Base-by-base conservation (phyloP, 768 basidiomycete species). In the Coprinopsis strossmayeri region DNA sequence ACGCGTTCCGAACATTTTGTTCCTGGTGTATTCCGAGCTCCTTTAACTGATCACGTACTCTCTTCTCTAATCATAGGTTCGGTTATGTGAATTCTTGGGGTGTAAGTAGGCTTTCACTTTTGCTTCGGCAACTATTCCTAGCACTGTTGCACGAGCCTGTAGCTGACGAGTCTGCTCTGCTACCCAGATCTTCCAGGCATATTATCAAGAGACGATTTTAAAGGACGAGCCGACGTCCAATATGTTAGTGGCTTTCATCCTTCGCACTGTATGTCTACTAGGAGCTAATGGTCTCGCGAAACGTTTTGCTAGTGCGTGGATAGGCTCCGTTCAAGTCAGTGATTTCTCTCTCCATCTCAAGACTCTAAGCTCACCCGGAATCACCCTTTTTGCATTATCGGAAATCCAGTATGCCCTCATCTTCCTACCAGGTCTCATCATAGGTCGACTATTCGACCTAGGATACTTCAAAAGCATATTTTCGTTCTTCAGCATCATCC, bases 61-160 rank as follows among this genome's bases (percentile, higher is more conserved):
- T 18, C 10, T 18, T 55, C 49, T 57, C 42, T 41, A 42, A 53
- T 50, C 55, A 27, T 51, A 75, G 73, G 28, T 81, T 86, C 61
- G 87, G 87, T 21, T 81, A 80, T 51, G 77, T 85, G 2, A 87
- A 85, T 55, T 75, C 82, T 0, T 87, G 84, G 83, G 85, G 87
- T 42, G 86, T 83, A 57, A 64, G 78, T 70, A 7, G 45, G 34
- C 42, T 21, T 13, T 3, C 49, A n/a, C n/a, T n/a, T n/a, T n/a
- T n/a, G n/a, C n/a, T n/a, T n/a, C n/a, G n/a, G n/a, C n/a, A n/a
- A n/a, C n/a, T n/a, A n/a, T n/a, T n/a, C n/a, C n/a, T n/a, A n/a
- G n/a, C n/a, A n/a, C n/a, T n/a, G n/a, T n/a, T n/a, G n/a, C n/a
- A n/a, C n/a, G n/a, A n/a, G n/a, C n/a, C n/a, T n/a, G n/a, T n/a